Percentiles rank a stretch among this genome's conserved stretches.
Evolutionary conservation across 208 protist genomes (phyloP).

Genomic region (Crithidia fasciculata): DNA sequence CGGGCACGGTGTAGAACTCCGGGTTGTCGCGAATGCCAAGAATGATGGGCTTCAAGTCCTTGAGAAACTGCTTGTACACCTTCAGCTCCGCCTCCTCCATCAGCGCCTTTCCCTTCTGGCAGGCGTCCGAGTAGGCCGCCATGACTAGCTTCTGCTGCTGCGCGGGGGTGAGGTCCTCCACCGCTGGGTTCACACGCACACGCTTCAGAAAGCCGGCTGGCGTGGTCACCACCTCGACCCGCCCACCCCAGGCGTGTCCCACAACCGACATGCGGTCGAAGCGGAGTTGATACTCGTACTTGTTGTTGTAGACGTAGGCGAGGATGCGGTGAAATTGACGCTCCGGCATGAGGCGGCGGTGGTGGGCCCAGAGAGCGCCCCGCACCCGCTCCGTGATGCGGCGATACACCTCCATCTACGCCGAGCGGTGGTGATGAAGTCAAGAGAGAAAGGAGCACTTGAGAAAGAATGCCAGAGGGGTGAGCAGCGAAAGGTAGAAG

Average conservation of each 20-base stretch:
- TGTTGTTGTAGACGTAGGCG: constrained; percentile 94
- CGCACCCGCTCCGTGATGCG: constrained; percentile 90
- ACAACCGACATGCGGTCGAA: constrained; percentile 92
- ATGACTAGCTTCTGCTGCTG: constrained; percentile 80
- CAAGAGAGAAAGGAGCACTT: constrained; percentile 2
- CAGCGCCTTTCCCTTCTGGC: constrained; percentile 61
- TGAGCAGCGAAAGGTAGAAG: too few relatives aligned
- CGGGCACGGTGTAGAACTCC: constrained; percentile 91
- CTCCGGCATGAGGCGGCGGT: constrained; percentile 90
- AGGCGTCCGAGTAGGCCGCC: constrained; percentile 85
- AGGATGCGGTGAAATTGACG: constrained; percentile 92
- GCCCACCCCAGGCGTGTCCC: constrained; percentile 75
- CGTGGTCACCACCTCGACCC: constrained; percentile 90
- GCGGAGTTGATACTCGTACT: constrained; percentile 93
- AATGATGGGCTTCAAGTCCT: constrained; percentile 89
- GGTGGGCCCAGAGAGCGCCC: constrained; percentile 91
- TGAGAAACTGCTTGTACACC: constrained; percentile 92
- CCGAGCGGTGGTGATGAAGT: not conserved
- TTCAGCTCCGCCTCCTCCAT: constrained; percentile 90
- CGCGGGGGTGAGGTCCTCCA: constrained; percentile 73
- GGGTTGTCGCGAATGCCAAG: constrained; percentile 92
- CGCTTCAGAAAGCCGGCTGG: constrained; percentile 85
- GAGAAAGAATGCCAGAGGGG: too few relatives aligned
- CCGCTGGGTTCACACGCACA: constrained; percentile 80
- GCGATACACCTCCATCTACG: constrained; percentile 89